Percentiles rank a stretch among this genome's conserved stretches.
Evolutionary conservation across 2,329 filamentous ascomycete genomes (phyloP).

Genomic region (Tolypocladium ophioglossoides): DNA sequence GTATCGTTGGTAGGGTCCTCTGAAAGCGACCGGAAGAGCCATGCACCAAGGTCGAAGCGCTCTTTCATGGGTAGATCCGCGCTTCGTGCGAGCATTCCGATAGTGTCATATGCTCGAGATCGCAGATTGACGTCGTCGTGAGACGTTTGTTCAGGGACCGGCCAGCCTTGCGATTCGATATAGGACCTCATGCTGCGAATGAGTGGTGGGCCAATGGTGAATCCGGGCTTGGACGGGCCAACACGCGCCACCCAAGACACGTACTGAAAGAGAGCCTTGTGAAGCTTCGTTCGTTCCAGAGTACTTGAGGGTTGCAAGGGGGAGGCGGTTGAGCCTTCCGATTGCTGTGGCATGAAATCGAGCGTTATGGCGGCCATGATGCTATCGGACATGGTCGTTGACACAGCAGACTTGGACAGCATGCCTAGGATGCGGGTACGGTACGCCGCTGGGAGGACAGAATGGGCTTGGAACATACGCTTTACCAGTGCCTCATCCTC

Average conservation of each 20-base stretch:
- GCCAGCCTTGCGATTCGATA: conserved; percentile 77
- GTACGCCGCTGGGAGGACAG: conserved; percentile 59
- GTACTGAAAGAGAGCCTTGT: conserved; percentile 75
- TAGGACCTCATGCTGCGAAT: conserved; percentile 62
- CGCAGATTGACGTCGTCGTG: conserved; percentile 57
- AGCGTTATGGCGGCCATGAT: conserved; percentile 62
- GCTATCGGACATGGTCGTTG: conserved; percentile 57
- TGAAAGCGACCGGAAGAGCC: conserved; percentile 75
- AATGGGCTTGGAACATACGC: conserved; percentile 63
- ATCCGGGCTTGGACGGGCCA: conserved; percentile 45
- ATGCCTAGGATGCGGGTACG: conserved; percentile 67
- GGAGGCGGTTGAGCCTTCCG: not conserved
- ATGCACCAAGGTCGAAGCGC: conserved; percentile 48
- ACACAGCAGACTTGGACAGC: conserved; percentile 64
- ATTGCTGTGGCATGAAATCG: conserved; percentile 37
- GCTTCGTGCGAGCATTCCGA: conserved; percentile 67
- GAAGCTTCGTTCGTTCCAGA: conserved; percentile 68
- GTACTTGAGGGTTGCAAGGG: conserved; percentile 35
- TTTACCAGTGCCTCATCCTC: conserved; percentile 56
- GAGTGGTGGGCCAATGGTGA: conserved; percentile 58
- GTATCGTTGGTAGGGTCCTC: conserved; percentile 68
- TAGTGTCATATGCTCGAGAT: conserved; percentile 78
- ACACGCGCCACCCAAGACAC: conserved; percentile 78
- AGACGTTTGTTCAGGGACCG: conserved; percentile 47
- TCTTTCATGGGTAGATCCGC: conserved; percentile 44